These are phyloP conservation scores for Fusarium udum DNA, from an alignment of 2,329 filamentous ascomycete species.

Conservation along the genomic window DNA sequence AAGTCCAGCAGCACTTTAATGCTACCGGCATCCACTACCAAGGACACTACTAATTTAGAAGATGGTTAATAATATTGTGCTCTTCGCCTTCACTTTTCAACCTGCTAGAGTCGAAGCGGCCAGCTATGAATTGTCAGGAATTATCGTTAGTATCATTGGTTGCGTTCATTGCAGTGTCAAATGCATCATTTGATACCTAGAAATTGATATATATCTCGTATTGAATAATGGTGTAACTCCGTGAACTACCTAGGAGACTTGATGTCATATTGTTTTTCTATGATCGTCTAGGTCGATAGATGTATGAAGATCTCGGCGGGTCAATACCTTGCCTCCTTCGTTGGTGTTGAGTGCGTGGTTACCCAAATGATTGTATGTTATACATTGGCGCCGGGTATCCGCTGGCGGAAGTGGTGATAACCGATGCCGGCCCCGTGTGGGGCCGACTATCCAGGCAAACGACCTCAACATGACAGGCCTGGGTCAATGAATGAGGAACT, in stretches of 20 bases:
- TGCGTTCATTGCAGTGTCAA: background rate
- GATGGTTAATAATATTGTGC: background rate
- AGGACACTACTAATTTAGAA: no score
- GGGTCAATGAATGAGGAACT: background rate
- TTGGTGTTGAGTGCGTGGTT: background rate
- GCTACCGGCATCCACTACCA: background rate
- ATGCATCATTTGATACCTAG: background rate
- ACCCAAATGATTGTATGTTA: background rate
- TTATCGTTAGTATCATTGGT: no score
- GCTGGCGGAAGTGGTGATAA: background rate
- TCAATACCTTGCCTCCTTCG: background rate
- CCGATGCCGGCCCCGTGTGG: background rate
- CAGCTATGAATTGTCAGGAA: background rate
- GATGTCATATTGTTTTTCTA: background rate
- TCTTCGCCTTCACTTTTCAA: background rate
- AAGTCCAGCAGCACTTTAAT: background rate
- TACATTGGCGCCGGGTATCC: background rate
- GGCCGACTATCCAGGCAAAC: background rate
- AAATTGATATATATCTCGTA: background rate
- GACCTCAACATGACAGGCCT: no score
- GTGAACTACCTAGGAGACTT: background rate
- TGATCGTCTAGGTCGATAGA: background rate
- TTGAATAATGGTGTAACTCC: background rate
- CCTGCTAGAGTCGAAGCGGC: background rate
- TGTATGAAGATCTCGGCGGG: no score